Percentiles rank a stretch among this genome's conserved stretches.
Conservation (phyloP, 1,139 yeast genomes). For the Candida tropicalis region DNA sequence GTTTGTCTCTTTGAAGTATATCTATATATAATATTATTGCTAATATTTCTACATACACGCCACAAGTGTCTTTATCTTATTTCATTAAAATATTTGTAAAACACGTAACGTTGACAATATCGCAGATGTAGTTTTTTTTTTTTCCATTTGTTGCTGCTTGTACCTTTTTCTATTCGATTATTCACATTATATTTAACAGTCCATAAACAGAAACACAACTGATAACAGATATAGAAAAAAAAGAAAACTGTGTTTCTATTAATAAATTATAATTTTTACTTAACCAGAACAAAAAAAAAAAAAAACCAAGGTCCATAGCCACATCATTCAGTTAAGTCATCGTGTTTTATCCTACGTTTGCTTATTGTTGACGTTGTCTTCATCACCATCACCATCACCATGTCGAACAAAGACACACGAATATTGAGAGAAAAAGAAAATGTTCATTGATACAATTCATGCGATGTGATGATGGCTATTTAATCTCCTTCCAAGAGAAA, state of each 20-base stretch:
- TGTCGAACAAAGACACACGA: neutral
- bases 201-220: neutral
- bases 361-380: neutral
- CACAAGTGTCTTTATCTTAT: no score
- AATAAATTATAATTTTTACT: neutral
- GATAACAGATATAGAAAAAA: no score
- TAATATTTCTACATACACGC: no score
- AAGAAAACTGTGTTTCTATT: conserved; percentile 4
- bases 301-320: no score
- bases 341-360: neutral
- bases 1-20: no score
- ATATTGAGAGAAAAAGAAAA: neutral
- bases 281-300: no score
- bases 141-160: no score
- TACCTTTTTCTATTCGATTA: neutral
- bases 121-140: no score
- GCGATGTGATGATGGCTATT: neutral
- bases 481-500: neutral
- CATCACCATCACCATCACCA: neutral
- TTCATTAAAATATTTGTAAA: no score
- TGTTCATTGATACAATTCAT: neutral
- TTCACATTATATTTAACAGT: no score
- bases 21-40: no score
- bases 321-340: conserved; percentile 1
- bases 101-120: no score